Conservation (phyloP, 2,329 filamentous ascomycete species). For the Raffaelea ambrosiae region DNA sequence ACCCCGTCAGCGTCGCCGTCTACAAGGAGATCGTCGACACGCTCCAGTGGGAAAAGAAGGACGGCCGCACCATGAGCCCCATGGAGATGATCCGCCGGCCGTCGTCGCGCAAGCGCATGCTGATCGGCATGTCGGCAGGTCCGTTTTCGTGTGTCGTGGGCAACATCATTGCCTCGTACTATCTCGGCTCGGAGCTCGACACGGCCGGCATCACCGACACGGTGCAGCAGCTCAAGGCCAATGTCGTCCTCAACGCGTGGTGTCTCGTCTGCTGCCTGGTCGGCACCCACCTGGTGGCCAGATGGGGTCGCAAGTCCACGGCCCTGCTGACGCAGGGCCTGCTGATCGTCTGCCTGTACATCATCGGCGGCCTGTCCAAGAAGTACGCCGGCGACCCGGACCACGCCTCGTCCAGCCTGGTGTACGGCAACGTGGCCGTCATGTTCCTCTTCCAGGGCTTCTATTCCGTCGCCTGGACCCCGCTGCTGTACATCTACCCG, state of each 20-base stretch:
- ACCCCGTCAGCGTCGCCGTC: conserved; percentile 23
- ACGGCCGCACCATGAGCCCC: conserved; percentile 24
- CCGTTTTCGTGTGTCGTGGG: conserved; percentile 25
- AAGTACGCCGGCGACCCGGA: not conserved
- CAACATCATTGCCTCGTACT: conserved; percentile 28
- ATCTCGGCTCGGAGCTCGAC: conserved; percentile 31
- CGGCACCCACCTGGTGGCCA: conserved; percentile 16
- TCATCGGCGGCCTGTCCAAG: conserved; percentile 24
- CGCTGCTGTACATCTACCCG: not conserved
- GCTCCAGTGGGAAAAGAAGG: conserved; percentile 33
- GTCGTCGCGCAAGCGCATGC: conserved; percentile 24
- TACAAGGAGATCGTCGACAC: conserved; percentile 40
- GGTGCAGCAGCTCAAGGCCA: conserved; percentile 31
- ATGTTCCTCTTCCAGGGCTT: not conserved
- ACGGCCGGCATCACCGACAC: conserved; percentile 36
- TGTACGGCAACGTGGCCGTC: not conserved
- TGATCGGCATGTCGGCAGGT: conserved; percentile 26
- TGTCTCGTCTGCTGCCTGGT: conserved; percentile 25
- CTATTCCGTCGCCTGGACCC: conserved; percentile 2
- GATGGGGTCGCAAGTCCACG: not conserved
- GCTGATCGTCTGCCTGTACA: conserved; percentile 36
- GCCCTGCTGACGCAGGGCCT: not conserved
- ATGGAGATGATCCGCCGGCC: conserved; percentile 27
- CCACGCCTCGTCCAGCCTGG: conserved; percentile 4
- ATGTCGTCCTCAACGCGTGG: conserved; percentile 22